phyloP scores from a whole-genome alignment of 805 yeast species.

The Pichia californica region DNA sequence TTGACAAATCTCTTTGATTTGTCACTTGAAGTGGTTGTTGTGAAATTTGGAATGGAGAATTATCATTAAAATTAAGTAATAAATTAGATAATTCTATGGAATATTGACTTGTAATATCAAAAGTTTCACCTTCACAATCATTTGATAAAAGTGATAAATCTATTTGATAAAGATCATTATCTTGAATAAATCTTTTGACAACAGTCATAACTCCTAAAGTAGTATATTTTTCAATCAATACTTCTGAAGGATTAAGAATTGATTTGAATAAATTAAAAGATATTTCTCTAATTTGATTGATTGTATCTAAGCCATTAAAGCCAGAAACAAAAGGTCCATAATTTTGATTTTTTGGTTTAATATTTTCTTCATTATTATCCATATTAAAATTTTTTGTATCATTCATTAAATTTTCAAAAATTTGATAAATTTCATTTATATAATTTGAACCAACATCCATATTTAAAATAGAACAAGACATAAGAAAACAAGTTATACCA shows the following conservation, averaged over 20 bases:
- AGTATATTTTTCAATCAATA: slow-evolving; percentile 43
- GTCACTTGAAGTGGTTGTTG: background rate
- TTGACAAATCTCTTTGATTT: slow-evolving; percentile 3
- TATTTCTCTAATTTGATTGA: slow-evolving; percentile 35
- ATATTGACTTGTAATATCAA: slow-evolving; percentile 2
- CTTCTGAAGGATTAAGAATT: slow-evolving; percentile 43
- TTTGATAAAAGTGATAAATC: slow-evolving; percentile 15
- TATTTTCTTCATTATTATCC: slow-evolving; percentile 22
- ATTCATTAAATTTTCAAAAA: slow-evolving; percentile 11
- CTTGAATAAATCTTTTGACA: slow-evolving; percentile 26
- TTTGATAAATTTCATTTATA: slow-evolving; percentile 22
- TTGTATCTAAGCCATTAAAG: slow-evolving; percentile 35
- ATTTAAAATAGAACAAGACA: slow-evolving; percentile 49
- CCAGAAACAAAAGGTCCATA: slow-evolving; percentile 45
- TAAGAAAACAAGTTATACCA: slow-evolving; percentile 44
- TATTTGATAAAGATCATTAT: slow-evolving; percentile 19
- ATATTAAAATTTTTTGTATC: background rate
- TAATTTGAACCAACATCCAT: slow-evolving; percentile 37
- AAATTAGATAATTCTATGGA: slow-evolving; percentile 14
- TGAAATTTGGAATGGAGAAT: slow-evolving; percentile 8
- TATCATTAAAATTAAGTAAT: slow-evolving; percentile 12
- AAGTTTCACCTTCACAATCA: background rate
- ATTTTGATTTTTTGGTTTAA: slow-evolving; percentile 34
- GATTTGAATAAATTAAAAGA: slow-evolving; percentile 39
- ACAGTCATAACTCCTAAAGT: slow-evolving; percentile 49